A percentile compares a stretch with the other conserved stretches of the same genome.
Conservation (phyloP, 768 basidiomycete genomes). For the Phanerochaete sordida region DNA sequence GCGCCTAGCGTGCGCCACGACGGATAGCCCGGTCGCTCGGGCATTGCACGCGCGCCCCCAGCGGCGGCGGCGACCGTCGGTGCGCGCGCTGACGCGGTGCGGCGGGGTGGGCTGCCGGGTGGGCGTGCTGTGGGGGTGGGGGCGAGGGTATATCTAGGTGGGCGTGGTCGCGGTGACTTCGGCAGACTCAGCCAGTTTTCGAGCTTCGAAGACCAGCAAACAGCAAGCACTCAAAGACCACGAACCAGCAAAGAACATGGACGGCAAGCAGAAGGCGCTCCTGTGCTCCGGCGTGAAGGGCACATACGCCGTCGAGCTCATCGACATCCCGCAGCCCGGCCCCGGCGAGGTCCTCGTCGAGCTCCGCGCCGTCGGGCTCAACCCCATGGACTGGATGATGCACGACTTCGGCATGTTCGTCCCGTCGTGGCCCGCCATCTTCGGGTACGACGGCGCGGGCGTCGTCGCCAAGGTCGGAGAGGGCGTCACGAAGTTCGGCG, state of each 20-base stretch:
- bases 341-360: conserved; percentile 15
- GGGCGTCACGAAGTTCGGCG: conserved; percentile 28
- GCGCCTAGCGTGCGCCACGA: too few species aligned
- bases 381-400: conserved; percentile 2
- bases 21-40: too few species aligned
- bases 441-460: conserved; percentile 28
- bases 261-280: neutral
- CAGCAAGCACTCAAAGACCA: too few species aligned
- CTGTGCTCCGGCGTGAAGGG: neutral
- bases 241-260: neutral
- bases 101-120: too few species aligned
- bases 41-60: too few species aligned
- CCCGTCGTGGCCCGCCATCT: conserved; percentile 28
- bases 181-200: too few species aligned
- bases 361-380: conserved; percentile 16
- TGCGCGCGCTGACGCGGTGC: too few species aligned
- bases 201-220: too few species aligned
- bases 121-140: too few species aligned
- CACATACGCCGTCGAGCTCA: neutral
- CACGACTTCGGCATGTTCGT: conserved; percentile 11
- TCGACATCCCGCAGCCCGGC: conserved; percentile 9
- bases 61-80: too few species aligned
- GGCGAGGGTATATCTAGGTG: too few species aligned
- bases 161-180: too few species aligned
- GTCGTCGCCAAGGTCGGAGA: conserved; percentile 36